Evolutionary conservation across 129 eudicot species (phyloP).

Genomic region (Arctium lappa): DNA sequence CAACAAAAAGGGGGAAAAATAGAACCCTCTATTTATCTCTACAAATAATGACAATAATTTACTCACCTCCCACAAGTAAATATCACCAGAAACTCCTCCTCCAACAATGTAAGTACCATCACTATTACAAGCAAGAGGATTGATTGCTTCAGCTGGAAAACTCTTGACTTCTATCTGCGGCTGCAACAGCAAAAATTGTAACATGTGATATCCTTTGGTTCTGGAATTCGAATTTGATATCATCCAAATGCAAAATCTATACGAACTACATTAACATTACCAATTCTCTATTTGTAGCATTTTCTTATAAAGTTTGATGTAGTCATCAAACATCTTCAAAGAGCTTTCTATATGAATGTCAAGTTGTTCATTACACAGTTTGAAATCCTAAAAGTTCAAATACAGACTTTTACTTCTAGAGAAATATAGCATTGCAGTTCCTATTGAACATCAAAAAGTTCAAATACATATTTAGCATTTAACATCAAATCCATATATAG

Average conservation of each 20-base stretch:
- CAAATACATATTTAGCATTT: not conserved
- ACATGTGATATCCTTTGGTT: not conserved
- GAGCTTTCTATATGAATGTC: not conserved
- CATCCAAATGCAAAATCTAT: not conserved
- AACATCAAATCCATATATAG: not conserved
- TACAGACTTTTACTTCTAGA: not conserved
- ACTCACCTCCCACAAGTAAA: conserved; percentile 81
- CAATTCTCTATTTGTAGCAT: not conserved
- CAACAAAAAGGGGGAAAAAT: not conserved
- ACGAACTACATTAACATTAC: not conserved
- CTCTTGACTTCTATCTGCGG: conserved; percentile 88
- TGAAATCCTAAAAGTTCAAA: not conserved
- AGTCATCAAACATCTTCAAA: not conserved
- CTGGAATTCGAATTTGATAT: not conserved
- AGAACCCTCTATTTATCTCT: not conserved
- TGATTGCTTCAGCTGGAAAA: conserved; percentile 78
- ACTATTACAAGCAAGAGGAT: conserved; percentile 54
- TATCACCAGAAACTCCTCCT: conserved; percentile 70
- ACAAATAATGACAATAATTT: not conserved
- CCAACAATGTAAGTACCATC: conserved; percentile 74
- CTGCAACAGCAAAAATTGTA: conserved; percentile 32
- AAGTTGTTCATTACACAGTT: not conserved
- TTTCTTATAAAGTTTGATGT: not conserved
- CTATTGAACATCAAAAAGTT: not conserved
- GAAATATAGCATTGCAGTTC: not conserved